phyloP scores from a whole-genome alignment of 306 rosid genomes.

The Sphenostylis stenocarpa region DNA sequence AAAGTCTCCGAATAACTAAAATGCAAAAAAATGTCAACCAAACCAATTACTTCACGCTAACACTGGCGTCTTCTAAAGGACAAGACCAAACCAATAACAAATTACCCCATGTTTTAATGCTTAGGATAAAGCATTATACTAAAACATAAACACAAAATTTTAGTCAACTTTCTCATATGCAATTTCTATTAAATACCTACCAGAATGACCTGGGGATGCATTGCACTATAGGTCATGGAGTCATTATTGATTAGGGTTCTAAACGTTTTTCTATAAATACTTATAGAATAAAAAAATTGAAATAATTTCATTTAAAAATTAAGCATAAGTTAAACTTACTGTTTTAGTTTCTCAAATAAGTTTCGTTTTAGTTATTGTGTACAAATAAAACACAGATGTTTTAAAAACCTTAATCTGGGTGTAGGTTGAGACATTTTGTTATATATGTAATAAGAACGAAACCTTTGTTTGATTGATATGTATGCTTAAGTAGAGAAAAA shows the following conservation, averaged over 20 bases:
- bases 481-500: neutral
- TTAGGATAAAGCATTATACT: neutral
- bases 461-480: neutral
- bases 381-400: too few species aligned
- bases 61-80: slow-evolving; percentile 28
- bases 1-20: slow-evolving; percentile 35
- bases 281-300: too few species aligned
- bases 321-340: too few species aligned
- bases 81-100: slow-evolving; percentile 14
- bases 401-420: neutral
- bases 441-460: neutral
- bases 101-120: neutral
- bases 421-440: neutral
- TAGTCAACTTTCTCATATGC: slow-evolving; percentile 13
- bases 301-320: too few species aligned
- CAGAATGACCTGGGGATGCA: neutral
- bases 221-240: neutral
- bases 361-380: too few species aligned
- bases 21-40: slow-evolving; percentile 37
- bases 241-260: neutral
- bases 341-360: too few species aligned
- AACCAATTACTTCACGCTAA: slow-evolving; percentile 37
- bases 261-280: too few species aligned
- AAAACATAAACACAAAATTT: neutral
- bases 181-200: slow-evolving; percentile 31